Evolutionary conservation across 495 filamentous ascomycete species (phyloP).

Genomic region (Pyrenula massariospora): DNA sequence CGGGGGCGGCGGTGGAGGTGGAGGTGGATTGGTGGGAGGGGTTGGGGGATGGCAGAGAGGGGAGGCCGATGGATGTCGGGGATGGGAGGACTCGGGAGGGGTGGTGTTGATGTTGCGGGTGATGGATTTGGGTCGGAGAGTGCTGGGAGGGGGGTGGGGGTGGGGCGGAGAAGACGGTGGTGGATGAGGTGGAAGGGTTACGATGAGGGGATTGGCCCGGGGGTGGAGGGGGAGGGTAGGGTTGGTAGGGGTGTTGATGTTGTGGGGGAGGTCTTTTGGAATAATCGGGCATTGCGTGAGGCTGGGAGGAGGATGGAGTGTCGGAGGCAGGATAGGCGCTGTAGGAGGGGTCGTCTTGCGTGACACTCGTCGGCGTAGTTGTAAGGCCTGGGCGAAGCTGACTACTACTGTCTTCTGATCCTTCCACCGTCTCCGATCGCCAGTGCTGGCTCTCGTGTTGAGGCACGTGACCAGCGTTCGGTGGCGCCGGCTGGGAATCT

Average conservation of each 20-base stretch:
- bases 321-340: not conserved
- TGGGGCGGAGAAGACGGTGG: not conserved
- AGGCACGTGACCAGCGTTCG: not conserved
- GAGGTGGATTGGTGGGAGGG: conserved; percentile 1
- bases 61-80: not conserved
- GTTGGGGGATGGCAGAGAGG: not conserved
- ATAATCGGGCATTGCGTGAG: not conserved
- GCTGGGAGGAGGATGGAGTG: not conserved
- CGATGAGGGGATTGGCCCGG: not conserved
- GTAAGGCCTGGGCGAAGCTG: not conserved
- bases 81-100: not conserved
- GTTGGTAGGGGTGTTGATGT: not conserved
- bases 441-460: not conserved
- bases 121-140: not conserved
- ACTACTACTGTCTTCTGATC: not conserved
- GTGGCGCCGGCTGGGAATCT: not conserved
- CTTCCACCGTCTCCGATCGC: not conserved
- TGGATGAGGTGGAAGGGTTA: not conserved
- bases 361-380: not conserved
- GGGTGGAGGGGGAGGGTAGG: not conserved
- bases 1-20: not conserved
- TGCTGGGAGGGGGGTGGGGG: not conserved
- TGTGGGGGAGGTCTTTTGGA: not conserved
- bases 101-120: not conserved
- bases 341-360: not conserved